Evolutionary conservation across 805 yeast genomes (phyloP).

Genomic region (Clavispora fructus): DNA sequence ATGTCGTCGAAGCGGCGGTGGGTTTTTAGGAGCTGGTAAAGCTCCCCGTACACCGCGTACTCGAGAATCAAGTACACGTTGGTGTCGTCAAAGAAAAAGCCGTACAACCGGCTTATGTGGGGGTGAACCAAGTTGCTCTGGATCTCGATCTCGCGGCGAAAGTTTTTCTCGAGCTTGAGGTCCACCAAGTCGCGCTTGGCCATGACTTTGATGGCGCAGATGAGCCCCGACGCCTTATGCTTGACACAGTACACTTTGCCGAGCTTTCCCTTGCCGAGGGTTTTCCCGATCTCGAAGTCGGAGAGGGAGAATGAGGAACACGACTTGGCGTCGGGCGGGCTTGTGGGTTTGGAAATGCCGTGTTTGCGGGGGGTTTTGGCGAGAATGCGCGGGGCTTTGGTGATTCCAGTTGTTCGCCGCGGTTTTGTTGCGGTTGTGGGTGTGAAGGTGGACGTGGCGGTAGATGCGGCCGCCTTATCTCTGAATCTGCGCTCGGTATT

Average conservation of each 20-base stretch:
- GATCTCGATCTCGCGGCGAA: conserved; percentile 86
- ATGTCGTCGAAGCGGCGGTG: conserved; percentile 66
- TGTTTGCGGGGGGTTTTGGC: neutral
- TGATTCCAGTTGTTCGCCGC: neutral
- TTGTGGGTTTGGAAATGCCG: neutral
- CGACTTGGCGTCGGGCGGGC: neutral
- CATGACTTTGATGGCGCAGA: conserved; percentile 92
- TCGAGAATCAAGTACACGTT: conserved; percentile 83
- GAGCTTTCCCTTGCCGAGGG: conserved; percentile 88
- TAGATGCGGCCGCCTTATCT: neutral
- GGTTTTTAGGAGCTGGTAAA: conserved; percentile 67
- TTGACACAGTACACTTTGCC: conserved; percentile 89
- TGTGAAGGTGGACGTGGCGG: too few species aligned
- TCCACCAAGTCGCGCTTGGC: conserved; percentile 71
- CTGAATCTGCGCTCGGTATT: conserved; percentile 1
- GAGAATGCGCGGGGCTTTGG: neutral
- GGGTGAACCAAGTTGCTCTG: conserved; percentile 77
- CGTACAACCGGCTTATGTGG: conserved; percentile 74
- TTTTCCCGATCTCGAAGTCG: conserved; percentile 83
- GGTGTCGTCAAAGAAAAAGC: conserved; percentile 76
- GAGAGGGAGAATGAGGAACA: conserved; percentile 19
- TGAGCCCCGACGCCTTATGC: conserved; percentile 67
- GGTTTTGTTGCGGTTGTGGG: neutral
- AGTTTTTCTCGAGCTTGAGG: conserved; percentile 76
- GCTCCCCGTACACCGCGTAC: conserved; percentile 80